Conservation (phyloP, 2,329 filamentous ascomycete genomes). For the Apiospora aurea region DNA sequence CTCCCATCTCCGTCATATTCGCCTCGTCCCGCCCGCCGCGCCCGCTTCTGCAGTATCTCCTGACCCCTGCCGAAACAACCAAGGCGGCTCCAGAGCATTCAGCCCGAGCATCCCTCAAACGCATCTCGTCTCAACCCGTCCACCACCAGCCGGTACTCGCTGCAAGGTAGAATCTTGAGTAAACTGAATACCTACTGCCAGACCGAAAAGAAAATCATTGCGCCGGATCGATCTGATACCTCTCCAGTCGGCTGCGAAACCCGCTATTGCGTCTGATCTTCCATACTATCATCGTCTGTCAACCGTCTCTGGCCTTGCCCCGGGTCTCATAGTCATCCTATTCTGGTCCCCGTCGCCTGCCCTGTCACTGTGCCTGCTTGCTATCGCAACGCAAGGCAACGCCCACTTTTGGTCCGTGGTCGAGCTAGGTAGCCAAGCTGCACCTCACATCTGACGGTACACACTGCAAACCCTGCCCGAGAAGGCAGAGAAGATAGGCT, state of each 20-base stretch:
- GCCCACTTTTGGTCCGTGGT: constrained; percentile 7
- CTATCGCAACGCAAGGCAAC: neutral
- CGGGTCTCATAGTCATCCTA: constrained; percentile 18
- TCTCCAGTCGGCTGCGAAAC: constrained; percentile 50
- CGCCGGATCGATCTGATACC: constrained; percentile 47
- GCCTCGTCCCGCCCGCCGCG: constrained; percentile 1
- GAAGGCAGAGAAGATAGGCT: constrained; percentile 2
- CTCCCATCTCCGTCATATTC: constrained; percentile 2
- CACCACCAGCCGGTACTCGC: constrained; percentile 28
- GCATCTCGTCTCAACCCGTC: constrained; percentile 51
- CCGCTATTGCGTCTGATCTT: constrained; percentile 21
- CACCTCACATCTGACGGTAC: neutral
- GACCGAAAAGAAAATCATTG: neutral
- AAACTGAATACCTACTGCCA: constrained; percentile 39
- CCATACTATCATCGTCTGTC: constrained; percentile 19
- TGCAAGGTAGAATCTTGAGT: constrained; percentile 31
- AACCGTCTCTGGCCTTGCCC: constrained; percentile 16
- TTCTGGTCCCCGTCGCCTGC: neutral
- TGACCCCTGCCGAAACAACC: constrained; percentile 49
- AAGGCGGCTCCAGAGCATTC: constrained; percentile 38
- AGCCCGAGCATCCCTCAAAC: constrained; percentile 46
- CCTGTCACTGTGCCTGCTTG: constrained; percentile 1
- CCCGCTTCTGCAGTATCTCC: constrained; percentile 27
- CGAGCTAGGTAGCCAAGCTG: neutral
- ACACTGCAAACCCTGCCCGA: neutral